phyloP scores from a whole-genome alignment of 2,329 filamentous ascomycete genomes.

The Penicillium vulpinum region DNA sequence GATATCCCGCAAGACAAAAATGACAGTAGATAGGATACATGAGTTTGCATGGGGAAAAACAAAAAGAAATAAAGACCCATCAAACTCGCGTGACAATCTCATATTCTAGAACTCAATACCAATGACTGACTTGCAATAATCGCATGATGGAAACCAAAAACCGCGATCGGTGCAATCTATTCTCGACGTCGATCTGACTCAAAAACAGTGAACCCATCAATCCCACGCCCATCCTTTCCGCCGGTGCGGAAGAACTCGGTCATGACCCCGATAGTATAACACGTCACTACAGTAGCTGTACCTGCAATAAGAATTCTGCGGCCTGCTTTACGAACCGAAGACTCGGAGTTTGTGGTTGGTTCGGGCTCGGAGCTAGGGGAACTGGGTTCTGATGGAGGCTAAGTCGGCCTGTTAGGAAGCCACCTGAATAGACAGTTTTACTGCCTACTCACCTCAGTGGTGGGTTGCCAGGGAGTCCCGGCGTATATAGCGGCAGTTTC shows the following conservation, averaged over 20 bases:
- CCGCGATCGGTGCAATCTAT: neutral
- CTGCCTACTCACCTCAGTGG: slow-evolving; percentile 26
- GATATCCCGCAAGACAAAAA: neutral
- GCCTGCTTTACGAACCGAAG: slow-evolving; percentile 22
- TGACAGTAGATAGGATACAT: neutral
- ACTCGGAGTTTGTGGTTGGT: slow-evolving; percentile 6
- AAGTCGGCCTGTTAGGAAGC: slow-evolving; percentile 31
- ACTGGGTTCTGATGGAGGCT: slow-evolving; percentile 10
- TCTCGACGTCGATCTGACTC: slow-evolving; percentile 37
- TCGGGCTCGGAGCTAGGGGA: neutral
- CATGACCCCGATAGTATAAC: slow-evolving; percentile 44
- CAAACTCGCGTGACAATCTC: neutral
- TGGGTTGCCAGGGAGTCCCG: slow-evolving; percentile 5
- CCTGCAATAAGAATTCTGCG: slow-evolving; percentile 40
- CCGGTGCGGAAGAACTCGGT: slow-evolving; percentile 46
- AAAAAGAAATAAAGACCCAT: neutral
- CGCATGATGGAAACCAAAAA: neutral
- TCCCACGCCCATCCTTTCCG: slow-evolving; percentile 39
- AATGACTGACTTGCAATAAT: neutral
- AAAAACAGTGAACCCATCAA: slow-evolving; percentile 42
- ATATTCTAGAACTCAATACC: neutral
- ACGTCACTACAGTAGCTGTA: slow-evolving; percentile 37
- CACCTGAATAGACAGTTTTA: slow-evolving; percentile 20
- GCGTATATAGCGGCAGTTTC: neutral
- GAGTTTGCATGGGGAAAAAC: neutral